These are phyloP conservation scores for Coniosporium tulheliwenetii DNA, from an alignment of 2,329 filamentous ascomycete species.

Conservation along the genomic window DNA sequence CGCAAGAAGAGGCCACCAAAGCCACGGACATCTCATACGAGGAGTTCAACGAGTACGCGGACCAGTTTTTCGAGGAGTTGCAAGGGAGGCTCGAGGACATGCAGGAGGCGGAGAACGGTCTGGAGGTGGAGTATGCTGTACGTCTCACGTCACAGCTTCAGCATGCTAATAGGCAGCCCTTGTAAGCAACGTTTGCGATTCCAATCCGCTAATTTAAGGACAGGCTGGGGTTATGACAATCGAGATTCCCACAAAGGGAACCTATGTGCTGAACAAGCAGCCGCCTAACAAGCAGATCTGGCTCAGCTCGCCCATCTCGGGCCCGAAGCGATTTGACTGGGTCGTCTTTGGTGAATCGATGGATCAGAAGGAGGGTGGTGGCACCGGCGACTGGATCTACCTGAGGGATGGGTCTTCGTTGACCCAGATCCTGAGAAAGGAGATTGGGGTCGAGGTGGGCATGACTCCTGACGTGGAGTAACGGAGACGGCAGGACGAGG, in stretches of 20 bases:
- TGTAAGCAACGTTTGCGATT: too few species aligned
- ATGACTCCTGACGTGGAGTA: neutral
- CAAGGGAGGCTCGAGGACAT: conserved; percentile 50
- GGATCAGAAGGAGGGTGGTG: conserved; percentile 64
- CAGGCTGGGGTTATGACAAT: conserved; percentile 80
- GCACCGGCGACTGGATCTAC: conserved; percentile 71
- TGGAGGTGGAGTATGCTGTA: conserved; percentile 86
- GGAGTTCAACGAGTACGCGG: conserved; percentile 64
- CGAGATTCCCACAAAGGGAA: conserved; percentile 52
- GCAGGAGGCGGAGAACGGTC: conserved; percentile 55
- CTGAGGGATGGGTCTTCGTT: conserved; percentile 66
- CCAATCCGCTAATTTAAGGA: neutral
- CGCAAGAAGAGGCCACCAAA: conserved; percentile 23
- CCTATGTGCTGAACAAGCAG: conserved; percentile 95
- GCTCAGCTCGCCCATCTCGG: conserved; percentile 81
- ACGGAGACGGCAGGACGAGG: too few species aligned
- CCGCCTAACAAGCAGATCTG: conserved; percentile 96
- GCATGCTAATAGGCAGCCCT: too few species aligned
- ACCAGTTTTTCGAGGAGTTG: conserved; percentile 53
- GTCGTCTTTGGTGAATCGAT: conserved; percentile 58
- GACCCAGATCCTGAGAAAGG: conserved; percentile 54
- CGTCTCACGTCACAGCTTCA: conserved; percentile 16
- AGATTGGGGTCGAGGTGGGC: conserved; percentile 53
- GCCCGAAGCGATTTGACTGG: conserved; percentile 91
- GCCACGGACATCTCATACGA: conserved; percentile 51